Evolutionary conservation across 2,329 filamentous ascomycete genomes (phyloP).

Genomic region (Fusarium udum): DNA sequence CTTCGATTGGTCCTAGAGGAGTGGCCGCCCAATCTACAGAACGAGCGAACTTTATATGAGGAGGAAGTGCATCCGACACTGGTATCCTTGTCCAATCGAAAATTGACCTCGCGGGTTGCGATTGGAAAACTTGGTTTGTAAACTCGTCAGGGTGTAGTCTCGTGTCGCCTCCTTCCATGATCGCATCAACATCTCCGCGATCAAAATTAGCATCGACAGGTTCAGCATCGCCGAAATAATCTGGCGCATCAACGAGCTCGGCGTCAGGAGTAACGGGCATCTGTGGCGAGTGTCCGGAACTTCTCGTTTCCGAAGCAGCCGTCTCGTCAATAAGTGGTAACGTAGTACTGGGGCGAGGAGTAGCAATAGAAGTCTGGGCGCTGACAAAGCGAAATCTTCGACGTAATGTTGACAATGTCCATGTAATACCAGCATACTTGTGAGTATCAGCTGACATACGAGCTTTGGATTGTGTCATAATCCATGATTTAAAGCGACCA

Average conservation of each 20-base stretch:
- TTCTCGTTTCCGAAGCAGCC: constrained; percentile 47
- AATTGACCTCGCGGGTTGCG: constrained; percentile 56
- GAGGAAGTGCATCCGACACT: constrained; percentile 68
- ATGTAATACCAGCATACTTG: constrained; percentile 71
- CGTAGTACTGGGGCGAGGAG: constrained; percentile 52
- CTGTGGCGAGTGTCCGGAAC: constrained; percentile 49
- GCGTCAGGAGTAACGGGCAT: constrained; percentile 48
- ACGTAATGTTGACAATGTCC: constrained; percentile 76
- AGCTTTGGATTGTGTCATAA: constrained; percentile 63
- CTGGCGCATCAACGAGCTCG: constrained; percentile 46
- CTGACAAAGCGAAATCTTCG: constrained; percentile 75
- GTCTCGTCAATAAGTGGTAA: constrained; percentile 50
- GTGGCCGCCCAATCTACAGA: constrained; percentile 79
- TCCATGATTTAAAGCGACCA: constrained; percentile 75
- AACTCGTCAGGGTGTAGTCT: constrained; percentile 54
- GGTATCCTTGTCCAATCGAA: constrained; percentile 87
- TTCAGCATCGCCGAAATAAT: constrained; percentile 55
- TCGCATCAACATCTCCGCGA: constrained; percentile 25
- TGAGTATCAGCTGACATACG: constrained; percentile 65
- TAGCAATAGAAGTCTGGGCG: constrained; percentile 54
- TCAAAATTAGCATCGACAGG: constrained; percentile 16
- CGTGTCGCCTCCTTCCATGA: constrained; percentile 41
- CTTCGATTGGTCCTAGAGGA: constrained; percentile 77
- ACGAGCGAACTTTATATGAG: constrained; percentile 78
- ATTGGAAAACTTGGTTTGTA: constrained; percentile 53